These are phyloP conservation scores for Pseudevernia furfuracea DNA, from an alignment of 495 filamentous ascomycete species.

Conservation along the genomic window DNA sequence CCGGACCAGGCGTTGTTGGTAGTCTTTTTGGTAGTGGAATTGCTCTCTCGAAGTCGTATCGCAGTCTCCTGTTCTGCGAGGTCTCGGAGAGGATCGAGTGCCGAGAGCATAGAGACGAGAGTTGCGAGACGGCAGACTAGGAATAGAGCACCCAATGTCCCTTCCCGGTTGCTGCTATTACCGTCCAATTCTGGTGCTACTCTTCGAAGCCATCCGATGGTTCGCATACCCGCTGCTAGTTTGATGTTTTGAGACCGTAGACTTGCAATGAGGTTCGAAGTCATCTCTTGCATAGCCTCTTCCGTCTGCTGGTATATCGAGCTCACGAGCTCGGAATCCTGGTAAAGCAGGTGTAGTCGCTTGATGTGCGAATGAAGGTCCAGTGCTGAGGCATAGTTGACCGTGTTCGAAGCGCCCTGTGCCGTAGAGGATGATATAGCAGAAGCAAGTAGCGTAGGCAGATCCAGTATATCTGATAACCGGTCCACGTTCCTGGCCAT, in stretches of 20 bases:
- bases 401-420: conserved; percentile 43
- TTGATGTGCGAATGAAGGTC: conserved; percentile 93
- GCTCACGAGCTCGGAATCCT: conserved; percentile 63
- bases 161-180: conserved; percentile 36
- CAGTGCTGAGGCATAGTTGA: conserved; percentile 81
- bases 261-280: conserved; percentile 68
- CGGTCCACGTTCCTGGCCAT: conserved; percentile 82
- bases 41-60: conserved; percentile 29
- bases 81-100: conserved; percentile 76
- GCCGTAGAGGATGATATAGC: conserved; percentile 52
- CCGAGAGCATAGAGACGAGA: conserved; percentile 69
- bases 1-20: conserved; percentile 49
- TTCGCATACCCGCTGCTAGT: conserved; percentile 83
- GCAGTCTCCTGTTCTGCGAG: conserved; percentile 81
- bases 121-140: conserved; percentile 78
- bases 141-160: conserved; percentile 75
- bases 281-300: conserved; percentile 82
- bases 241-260: conserved; percentile 74
- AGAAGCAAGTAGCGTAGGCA: conserved; percentile 76
- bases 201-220: conserved; percentile 82
- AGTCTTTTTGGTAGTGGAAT: conserved; percentile 17
- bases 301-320: conserved; percentile 74
- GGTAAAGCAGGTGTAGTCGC: conserved; percentile 73
- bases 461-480: conserved; percentile 82
- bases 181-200: conserved; percentile 72